Base-by-base conservation (phyloP, 2,329 filamentous ascomycete species). In the Colletotrichum theobromicola region DNA sequence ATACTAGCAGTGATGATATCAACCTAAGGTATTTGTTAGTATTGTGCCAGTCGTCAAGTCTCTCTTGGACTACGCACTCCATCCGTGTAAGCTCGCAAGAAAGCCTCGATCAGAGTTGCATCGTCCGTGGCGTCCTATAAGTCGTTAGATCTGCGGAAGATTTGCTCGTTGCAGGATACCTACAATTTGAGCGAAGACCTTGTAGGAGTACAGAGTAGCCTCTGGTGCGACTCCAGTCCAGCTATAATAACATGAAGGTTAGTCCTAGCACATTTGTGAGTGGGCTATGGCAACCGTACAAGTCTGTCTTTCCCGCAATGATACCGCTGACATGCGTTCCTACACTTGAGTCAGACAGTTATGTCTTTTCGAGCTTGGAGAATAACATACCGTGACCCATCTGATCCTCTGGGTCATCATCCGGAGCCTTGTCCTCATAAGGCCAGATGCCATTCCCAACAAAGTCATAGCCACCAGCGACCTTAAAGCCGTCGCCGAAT, bases 1-100 rank as follows among this genome's bases (percentile, higher is more conserved):
- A 87, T 83, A 67, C 83, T 86, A 21, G 83, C 81, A 6, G 84
- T 85, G 67, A 88, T 87, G 32, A 88, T 78, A 72, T 88, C 86
- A 12, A 73, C 50, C 70, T 73, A 9, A 10, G 2, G 1, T 0
- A 2, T 7, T 7, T n/a, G 8, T 70, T 5, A 73, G 50, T 35
- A 2, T 2, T 18, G 16, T 8, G 7, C 7, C 30, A 15, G 2
- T 5, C 3, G 9, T 6, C 18, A 18, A 18, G 1, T 2, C 16
- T 28, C 1, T 15, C 8, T 15, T 15, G 4, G 15, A 4, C 7
- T 4, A 7, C 35, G 37, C 1, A 82, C 82, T 2, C 81, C 82
- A 26, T 83, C 80, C 7, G 81, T 77, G 63, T 82, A 83, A 3
- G 84, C 84, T 53, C 70, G 74, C 7, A 85, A 78, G 67, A 84